phyloP scores from a whole-genome alignment of 2,329 filamentous ascomycete species.

The Metarhizium brunneum region DNA sequence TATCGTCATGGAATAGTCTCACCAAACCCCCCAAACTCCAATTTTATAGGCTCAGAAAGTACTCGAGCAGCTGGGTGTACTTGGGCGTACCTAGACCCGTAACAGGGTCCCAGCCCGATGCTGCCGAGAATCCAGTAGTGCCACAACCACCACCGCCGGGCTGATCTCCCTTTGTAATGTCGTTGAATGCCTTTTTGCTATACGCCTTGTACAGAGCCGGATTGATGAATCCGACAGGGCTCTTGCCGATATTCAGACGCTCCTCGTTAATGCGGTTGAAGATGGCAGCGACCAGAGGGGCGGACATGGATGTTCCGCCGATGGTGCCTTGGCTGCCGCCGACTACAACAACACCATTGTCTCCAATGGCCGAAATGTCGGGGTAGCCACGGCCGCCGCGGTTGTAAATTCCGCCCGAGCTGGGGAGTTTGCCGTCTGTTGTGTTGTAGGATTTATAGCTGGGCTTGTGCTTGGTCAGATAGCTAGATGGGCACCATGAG shows the following conservation, averaged over 20 bases:
- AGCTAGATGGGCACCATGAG: no score
- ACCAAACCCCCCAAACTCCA: not conserved
- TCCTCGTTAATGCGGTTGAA: not conserved
- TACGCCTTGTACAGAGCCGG: not conserved
- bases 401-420: conserved; percentile 27
- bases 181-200: not conserved
- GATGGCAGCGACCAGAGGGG: not conserved
- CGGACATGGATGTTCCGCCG: not conserved
- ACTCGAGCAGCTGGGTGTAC: not conserved
- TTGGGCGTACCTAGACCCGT: not conserved
- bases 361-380: conserved; percentile 34
- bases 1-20: no score
- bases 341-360: not conserved
- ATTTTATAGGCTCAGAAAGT: not conserved
- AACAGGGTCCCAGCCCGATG: not conserved
- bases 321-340: not conserved
- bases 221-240: not conserved
- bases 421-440: conserved; percentile 8
- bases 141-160: not conserved
- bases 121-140: not conserved
- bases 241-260: not conserved
- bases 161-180: not conserved
- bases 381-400: conserved; percentile 37
- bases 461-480: conserved; percentile 4
- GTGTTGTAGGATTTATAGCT: conserved; percentile 11